These are phyloP conservation scores for Laetiporus sulphureus DNA, from an alignment of 1,284 basidiomycete species.

Conservation along the genomic window DNA sequence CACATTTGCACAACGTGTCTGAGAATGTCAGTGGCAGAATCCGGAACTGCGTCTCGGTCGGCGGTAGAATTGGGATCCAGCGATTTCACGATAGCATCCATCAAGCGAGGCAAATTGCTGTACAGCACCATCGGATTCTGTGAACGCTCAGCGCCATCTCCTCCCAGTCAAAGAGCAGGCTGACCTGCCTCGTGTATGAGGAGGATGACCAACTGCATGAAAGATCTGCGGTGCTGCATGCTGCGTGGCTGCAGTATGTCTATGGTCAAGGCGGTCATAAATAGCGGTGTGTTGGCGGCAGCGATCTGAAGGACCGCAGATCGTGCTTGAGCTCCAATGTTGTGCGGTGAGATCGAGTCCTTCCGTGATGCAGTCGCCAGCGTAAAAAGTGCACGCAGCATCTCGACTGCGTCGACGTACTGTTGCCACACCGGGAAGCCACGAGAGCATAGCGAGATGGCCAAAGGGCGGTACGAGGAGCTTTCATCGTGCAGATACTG, in stretches of 20 bases:
- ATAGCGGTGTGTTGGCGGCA: slow-evolving; percentile 79
- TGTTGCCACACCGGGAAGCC: slow-evolving; percentile 95
- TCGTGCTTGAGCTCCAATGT: slow-evolving; percentile 63
- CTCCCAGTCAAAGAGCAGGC: not conserved
- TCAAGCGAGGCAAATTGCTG: slow-evolving; percentile 79
- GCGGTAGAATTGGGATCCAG: slow-evolving; percentile 86
- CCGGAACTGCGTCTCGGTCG: slow-evolving; percentile 81
- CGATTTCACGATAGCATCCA: slow-evolving; percentile 96
- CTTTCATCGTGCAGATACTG: slow-evolving; percentile 71
- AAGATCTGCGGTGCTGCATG: slow-evolving; percentile 77
- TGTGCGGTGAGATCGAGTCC: slow-evolving; percentile 58
- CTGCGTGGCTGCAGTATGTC: slow-evolving; percentile 83
- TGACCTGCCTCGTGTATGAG: slow-evolving; percentile 79
- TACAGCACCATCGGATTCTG: slow-evolving; percentile 84
- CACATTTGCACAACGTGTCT: slow-evolving; percentile 87
- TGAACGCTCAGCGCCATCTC: not conserved
- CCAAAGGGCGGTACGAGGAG: slow-evolving; percentile 62
- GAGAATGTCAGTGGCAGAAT: slow-evolving; percentile 90
- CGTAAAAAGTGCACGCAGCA: slow-evolving; percentile 80
- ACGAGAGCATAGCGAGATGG: slow-evolving; percentile 84
- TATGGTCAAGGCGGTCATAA: slow-evolving; percentile 91
- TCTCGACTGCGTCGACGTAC: slow-evolving; percentile 87
- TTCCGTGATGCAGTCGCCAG: slow-evolving; percentile 73
- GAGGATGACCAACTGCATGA: slow-evolving; percentile 92
- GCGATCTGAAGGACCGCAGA: slow-evolving; percentile 84